Conservation (phyloP, 768 basidiomycete genomes). For the Lenzites betulinus region DNA sequence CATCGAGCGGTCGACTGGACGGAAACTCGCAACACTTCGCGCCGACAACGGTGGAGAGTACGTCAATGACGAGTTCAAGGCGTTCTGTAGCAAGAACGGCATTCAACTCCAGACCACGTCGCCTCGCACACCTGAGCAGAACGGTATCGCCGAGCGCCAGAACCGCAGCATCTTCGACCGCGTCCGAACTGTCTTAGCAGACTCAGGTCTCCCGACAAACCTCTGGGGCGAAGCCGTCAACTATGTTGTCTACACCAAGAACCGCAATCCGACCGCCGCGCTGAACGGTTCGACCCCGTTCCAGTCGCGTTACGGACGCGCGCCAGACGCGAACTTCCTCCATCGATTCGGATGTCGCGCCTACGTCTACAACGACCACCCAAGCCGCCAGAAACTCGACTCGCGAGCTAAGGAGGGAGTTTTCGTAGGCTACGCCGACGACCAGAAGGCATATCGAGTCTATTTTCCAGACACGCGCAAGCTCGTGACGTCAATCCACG, state of each 20-base stretch:
- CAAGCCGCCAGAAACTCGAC: conserved; percentile 11
- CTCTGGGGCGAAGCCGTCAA: conserved; percentile 29
- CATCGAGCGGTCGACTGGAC: background rate
- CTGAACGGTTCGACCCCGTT: conserved; percentile 22
- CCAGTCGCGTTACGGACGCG: conserved; percentile 22
- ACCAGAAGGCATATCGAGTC: conserved; percentile 4
- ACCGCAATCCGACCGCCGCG: conserved; percentile 22
- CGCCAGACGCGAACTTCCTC: conserved; percentile 25
- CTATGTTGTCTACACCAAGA: conserved; percentile 24
- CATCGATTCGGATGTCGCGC: conserved; percentile 21
- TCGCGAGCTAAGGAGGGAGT: background rate
- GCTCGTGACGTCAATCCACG: conserved; percentile 2
- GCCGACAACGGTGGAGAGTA: conserved; percentile 32
- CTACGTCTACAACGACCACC: conserved; percentile 14
- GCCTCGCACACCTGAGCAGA: conserved; percentile 25
- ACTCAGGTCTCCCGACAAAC: conserved; percentile 15
- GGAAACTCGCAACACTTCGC: conserved; percentile 22
- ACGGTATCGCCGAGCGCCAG: conserved; percentile 29
- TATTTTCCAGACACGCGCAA: background rate
- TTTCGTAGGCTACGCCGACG: background rate
- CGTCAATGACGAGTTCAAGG: background rate
- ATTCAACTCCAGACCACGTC: conserved; percentile 26
- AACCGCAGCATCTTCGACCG: conserved; percentile 26
- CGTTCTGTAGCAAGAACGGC: conserved; percentile 17
- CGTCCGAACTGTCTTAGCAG: conserved; percentile 23